Percentiles rank a stretch among this genome's conserved stretches.
These are phyloP conservation scores for Asterophora parasitica DNA, from an alignment of 768 basidiomycete species.

Conservation along the genomic window DNA sequence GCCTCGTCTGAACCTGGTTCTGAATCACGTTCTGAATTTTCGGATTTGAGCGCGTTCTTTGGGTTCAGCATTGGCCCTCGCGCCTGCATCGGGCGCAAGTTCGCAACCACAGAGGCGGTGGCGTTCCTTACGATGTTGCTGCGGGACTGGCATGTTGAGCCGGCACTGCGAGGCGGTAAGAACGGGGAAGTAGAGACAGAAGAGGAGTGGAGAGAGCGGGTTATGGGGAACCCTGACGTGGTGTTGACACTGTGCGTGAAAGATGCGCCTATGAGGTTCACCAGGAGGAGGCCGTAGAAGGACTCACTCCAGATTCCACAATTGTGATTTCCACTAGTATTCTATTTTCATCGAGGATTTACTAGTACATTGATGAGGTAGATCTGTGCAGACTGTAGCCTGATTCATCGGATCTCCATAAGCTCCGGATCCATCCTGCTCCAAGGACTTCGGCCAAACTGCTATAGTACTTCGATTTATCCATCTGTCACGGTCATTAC, in stretches of 20 bases:
- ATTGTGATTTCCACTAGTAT: background rate
- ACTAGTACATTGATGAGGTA: too few species aligned
- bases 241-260: slow-evolving; percentile 29
- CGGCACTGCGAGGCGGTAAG: slow-evolving; percentile 22
- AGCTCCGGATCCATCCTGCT: too few species aligned
- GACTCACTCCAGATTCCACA: background rate
- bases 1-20: too few species aligned
- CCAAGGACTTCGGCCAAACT: too few species aligned
- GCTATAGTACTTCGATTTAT: too few species aligned
- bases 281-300: slow-evolving; percentile 2
- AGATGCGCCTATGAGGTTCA: slow-evolving; percentile 27
- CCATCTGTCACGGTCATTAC: too few species aligned
- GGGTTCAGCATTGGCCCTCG: slow-evolving; percentile 47
- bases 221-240: slow-evolving; percentile 28
- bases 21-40: too few species aligned
- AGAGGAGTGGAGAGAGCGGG: slow-evolving; percentile 32
- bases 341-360: too few species aligned
- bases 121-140: slow-evolving; percentile 47
- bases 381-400: too few species aligned
- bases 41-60: slow-evolving; percentile 18
- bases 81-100: slow-evolving; percentile 50
- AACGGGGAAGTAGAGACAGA: slow-evolving; percentile 29
- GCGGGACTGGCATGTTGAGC: slow-evolving; percentile 48
- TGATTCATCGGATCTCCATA: too few species aligned
- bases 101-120: slow-evolving; percentile 47